A percentile compares a stretch with the other conserved stretches of the same genome.
Evolutionary conservation across 2,329 filamentous ascomycete genomes (phyloP).

Genomic region (Leptographium radiaticola): DNA sequence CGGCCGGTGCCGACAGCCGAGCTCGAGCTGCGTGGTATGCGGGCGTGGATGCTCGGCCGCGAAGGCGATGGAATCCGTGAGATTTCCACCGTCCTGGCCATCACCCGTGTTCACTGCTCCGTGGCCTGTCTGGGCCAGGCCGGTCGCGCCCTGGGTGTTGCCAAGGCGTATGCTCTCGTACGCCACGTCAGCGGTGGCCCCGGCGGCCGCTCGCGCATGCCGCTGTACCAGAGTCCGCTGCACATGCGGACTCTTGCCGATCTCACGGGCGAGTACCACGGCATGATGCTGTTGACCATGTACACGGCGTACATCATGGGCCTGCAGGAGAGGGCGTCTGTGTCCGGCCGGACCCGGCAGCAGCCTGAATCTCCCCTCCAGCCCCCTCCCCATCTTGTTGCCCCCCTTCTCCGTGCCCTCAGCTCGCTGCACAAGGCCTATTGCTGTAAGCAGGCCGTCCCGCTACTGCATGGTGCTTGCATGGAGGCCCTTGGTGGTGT

Average conservation of each 20-base stretch:
- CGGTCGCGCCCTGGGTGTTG: slow-evolving; percentile 42
- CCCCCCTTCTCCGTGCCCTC: slow-evolving; percentile 39
- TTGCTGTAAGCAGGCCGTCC: slow-evolving; percentile 35
- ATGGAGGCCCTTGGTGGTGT: slow-evolving; percentile 56
- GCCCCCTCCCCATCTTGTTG: slow-evolving; percentile 19
- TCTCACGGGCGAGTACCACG: slow-evolving; percentile 41
- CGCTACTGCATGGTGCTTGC: slow-evolving; percentile 36
- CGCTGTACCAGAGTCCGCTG: slow-evolving; percentile 36
- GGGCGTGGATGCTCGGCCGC: slow-evolving; percentile 52
- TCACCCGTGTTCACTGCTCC: slow-evolving; percentile 48
- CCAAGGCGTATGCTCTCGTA: slow-evolving; percentile 43
- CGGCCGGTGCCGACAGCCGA: slow-evolving; percentile 59
- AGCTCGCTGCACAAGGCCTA: slow-evolving; percentile 49
- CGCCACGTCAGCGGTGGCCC: slow-evolving; percentile 35
- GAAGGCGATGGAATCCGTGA: slow-evolving; percentile 55
- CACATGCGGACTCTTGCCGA: slow-evolving; percentile 47
- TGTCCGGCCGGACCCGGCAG: not conserved
- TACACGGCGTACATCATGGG: slow-evolving; percentile 42
- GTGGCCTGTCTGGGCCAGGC: slow-evolving; percentile 38
- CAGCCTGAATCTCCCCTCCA: slow-evolving; percentile 15
- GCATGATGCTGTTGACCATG: slow-evolving; percentile 40
- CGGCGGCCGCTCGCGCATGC: slow-evolving; percentile 29
- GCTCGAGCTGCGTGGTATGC: slow-evolving; percentile 49
- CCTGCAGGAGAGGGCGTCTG: slow-evolving; percentile 25
- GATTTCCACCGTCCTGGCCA: slow-evolving; percentile 54